Percentiles rank a stretch among this genome's conserved stretches.
These are phyloP conservation scores for Triangularia verruculosa DNA, from an alignment of 2,329 filamentous ascomycete species.

Conservation along the genomic window DNA sequence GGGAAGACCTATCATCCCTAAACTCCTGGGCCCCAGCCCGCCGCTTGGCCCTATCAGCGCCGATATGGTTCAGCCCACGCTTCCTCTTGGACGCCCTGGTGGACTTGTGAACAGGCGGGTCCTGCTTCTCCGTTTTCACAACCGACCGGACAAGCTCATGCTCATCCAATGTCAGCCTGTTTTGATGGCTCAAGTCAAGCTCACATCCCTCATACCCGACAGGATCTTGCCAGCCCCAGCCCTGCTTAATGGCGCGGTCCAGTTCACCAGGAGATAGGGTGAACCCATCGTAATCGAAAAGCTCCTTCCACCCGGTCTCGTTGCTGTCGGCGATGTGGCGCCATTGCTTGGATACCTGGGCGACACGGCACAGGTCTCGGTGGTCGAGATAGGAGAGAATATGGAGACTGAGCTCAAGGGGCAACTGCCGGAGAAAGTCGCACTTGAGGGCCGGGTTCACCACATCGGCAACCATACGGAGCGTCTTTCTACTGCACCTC, in stretches of 20 bases:
- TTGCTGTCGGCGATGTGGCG: conserved; percentile 86
- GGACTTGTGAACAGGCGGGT: conserved; percentile 33
- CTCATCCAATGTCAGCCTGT: conserved; percentile 51
- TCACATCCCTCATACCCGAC: conserved; percentile 72
- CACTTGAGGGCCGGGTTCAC: conserved; percentile 94
- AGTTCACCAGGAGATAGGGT: conserved; percentile 76
- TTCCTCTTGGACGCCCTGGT: conserved; percentile 56
- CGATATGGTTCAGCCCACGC: conserved; percentile 45
- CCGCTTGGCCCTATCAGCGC: conserved; percentile 52
- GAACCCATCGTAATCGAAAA: conserved; percentile 83
- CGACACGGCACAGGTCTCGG: conserved; percentile 81
- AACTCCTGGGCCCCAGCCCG: conserved; percentile 49
- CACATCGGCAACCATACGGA: conserved; percentile 84
- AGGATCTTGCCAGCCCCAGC: conserved; percentile 97
- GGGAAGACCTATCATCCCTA: conserved; percentile 42
- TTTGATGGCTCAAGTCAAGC: conserved; percentile 67
- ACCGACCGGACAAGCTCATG: conserved; percentile 45
- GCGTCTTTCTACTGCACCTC: conserved; percentile 79
- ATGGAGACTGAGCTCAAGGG: conserved; percentile 81
- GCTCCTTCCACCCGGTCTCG: conserved; percentile 92
- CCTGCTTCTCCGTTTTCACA: conserved; percentile 40
- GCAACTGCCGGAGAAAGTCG: conserved; percentile 82
- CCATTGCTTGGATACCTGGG: conserved; percentile 94
- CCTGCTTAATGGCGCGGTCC: conserved; percentile 79
- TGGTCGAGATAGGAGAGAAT: conserved; percentile 84